Base-by-base conservation (phyloP, 1,139 yeast genomes). In the Geotrichum reessii region DNA sequence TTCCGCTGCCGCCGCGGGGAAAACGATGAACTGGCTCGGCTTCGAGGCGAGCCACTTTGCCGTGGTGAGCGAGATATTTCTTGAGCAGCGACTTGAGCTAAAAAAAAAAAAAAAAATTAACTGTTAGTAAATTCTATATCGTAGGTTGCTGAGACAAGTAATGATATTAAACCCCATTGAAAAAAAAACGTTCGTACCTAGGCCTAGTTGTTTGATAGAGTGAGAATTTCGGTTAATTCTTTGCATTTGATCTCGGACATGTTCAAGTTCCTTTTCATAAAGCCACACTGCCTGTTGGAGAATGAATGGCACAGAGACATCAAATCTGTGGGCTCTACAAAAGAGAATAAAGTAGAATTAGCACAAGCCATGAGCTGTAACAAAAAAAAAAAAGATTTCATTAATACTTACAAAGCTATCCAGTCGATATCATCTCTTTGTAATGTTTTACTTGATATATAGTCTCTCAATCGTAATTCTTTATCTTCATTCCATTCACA, bases 281-380 rank as follows among this genome's bases (percentile, higher is more conserved):
- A 78, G 68, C 80, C 81, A 76, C 5, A 76, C 77, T 0, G 80
- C 78, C 61, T 78, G 80, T 62, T 77, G 80, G 25, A 77, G 73
- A 2, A 78, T 67, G 58, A 76, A 78, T 7, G 75, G 72, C 6
- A 71, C 71, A 2, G 78, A 69, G 1, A 76, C 80, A 11, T 69
- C 65, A 57, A 77, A 76, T 58, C 67, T 60, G 14, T 58, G 48
- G 3, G 74, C 75, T 46, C 64, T 61, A 31, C 31, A n/a, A 17
- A 33, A 44, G 50, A 37, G 2, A 5, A 25, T 27, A 27, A 49
- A 49, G 31, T n/a, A 22, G 22, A 50, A 44, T 42, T 59, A 50
- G 31, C 24, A 21, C 44, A n/a, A 27, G 4, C 8, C 2, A 17
- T 33, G n/a, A 37, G 47, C 46, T 42, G 33, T 42, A 24, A 17